Base-by-base conservation (phyloP, 805 yeast genomes). In the Saccharomycopsis sp. region DNA sequence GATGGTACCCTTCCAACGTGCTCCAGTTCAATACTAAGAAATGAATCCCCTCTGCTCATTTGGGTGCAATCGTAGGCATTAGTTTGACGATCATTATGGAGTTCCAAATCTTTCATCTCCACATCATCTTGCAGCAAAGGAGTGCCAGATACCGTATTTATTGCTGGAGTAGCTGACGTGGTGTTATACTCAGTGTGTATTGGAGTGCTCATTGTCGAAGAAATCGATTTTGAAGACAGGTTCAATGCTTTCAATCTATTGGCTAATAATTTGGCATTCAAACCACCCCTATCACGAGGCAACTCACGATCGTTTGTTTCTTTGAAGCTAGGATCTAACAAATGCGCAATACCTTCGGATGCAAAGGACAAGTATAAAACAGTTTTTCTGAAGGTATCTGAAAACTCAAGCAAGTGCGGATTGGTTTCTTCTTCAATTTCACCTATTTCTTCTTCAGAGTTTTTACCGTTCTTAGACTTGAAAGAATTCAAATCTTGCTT, bases 251-350 rank as follows among this genome's bases (percentile, higher is more conserved):
- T 23, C 16, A 45, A 34, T n/a, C 43, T 20, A 18, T 32, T 45
- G 30, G 41, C 43, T 13, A 45, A 37, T 9, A 42, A 33, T 10
- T 39, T 23, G n/a, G 49, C 38, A 32, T 42, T 45, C 12, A 45
- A 39, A 5, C 30, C 32, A 18, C 25, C 13, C 12, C 15, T 15
- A n/a, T 13, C 34, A 4, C 12, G 18, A n/a, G 27, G 12, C 13
- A 17, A 19, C 9, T 15, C 33, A 15, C 22, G 34, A 12, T 18
- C 12, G 10, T 18, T 5, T 34, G 66, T 67, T 32, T 67, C 73
- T 34, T 69, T 66, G 50, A 66, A 80, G 10, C 77, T 75, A 0
- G 94, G 84, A 54, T 86, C 95, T 51, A 83, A 73, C 27, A 87
- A 61, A 33, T 71, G 66, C 25, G 94, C 71, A 6, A 75, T 62